Percentiles rank a stretch among this genome's conserved stretches.
phyloP scores from a whole-genome alignment of 1,284 basidiomycete genomes.

The Phellopilus nigrolimitatus region DNA sequence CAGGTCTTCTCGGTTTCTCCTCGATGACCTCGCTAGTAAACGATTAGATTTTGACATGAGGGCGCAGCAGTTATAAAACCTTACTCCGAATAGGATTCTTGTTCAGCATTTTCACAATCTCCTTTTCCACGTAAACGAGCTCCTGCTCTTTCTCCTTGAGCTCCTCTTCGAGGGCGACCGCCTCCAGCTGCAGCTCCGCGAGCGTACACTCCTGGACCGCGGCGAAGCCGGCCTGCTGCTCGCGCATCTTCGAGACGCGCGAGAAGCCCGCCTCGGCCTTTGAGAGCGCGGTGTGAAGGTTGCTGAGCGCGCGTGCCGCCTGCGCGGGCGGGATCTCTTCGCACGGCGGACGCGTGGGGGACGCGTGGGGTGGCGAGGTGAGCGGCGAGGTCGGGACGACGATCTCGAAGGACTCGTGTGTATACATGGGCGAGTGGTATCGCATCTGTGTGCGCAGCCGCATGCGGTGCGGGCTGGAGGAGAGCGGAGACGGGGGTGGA shows the following conservation, averaged over 20 bases:
- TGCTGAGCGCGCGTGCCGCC: background rate
- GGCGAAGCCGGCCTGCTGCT: slow-evolving; percentile 3
- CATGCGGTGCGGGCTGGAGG: background rate
- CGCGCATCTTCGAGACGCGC: slow-evolving; percentile 1
- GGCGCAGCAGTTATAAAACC: too few relatives aligned
- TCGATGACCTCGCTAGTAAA: background rate
- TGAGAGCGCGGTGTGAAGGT: background rate
- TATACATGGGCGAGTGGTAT: background rate
- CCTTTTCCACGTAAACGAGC: background rate
- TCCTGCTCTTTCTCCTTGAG: background rate
- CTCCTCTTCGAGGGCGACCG: background rate
- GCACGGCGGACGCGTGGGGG: background rate
- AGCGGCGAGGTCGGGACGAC: background rate
- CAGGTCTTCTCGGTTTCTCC: background rate
- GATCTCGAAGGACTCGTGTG: background rate
- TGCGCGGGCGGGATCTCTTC: slow-evolving; percentile 3
- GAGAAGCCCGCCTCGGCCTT: background rate
- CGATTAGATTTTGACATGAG: background rate
- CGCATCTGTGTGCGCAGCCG: background rate
- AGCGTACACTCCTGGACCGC: background rate
- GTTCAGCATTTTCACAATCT: background rate
- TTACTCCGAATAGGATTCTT: background rate
- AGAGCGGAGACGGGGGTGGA: background rate
- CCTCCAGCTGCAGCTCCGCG: background rate
- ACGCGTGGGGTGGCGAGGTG: background rate